Base-by-base conservation (phyloP, 129 eudicot genomes). In the Flaveria trinervia region DNA sequence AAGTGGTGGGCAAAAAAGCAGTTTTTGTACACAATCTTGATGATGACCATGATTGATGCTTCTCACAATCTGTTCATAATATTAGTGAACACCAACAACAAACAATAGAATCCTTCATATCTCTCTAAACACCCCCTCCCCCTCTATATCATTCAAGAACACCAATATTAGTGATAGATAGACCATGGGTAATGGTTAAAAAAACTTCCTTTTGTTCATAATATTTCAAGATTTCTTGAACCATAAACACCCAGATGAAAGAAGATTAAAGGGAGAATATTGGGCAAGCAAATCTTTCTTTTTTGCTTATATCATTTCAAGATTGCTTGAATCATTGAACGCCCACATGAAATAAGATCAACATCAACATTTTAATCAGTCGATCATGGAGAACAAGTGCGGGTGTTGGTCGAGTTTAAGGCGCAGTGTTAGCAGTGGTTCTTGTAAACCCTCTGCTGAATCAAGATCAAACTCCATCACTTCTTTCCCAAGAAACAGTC, bases 341-440 rank as follows among this genome's bases (percentile, higher is more conserved):
- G 57, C 71, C 68, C 71, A 68, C 64, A 49, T 76, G 80, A 76
- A 50, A 72, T 16, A 79, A 45, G 66, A 61, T 62, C 22, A 56
- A 18, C 43, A 25, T 43, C 22, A 81, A 6, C 57, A 71, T 17
- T 43, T 61, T 12, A 12, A 61, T 25, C 15, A 17, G 33, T 23
- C 16, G 6, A 26, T 26, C 1, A 88, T 87, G 98, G 94, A 86
- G 77, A 86, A 67, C 13, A 89, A 83, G 79, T 88, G 98, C 82
- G 98, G 98, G 39, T 92, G 98, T 77, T 92, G 96, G 96, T 87
- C 89, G 33, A 85, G 85, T 81, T 78, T 92, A 22, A 83, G 90
- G 68, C 81, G 89, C 51, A 84, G 87, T 72, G 88, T 85, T 57
- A 74, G 80, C 74, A 83, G 70, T 56, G 86, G 79, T 56, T 65